phyloP scores from a whole-genome alignment of 1,139 yeast genomes.

The Saccharomyces hybrid region DNA sequence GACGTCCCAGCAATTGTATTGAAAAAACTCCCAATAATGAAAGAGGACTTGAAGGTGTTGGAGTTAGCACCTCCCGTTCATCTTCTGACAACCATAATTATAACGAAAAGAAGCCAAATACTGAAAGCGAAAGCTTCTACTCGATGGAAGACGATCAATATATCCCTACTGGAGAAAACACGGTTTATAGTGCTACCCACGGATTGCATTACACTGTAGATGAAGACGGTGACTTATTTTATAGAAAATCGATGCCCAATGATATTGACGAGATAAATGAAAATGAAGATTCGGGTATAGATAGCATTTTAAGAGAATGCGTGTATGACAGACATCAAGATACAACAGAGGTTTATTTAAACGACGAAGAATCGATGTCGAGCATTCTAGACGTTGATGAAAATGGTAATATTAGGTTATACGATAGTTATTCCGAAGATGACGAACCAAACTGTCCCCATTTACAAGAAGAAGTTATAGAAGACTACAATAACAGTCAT shows the following conservation, averaged over 20 bases:
- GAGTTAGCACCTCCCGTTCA: not conserved
- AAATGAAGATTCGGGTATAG: slow-evolving; percentile 3
- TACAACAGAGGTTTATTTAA: not conserved
- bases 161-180: slow-evolving; percentile 15
- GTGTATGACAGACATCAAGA: not conserved
- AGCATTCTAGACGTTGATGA: slow-evolving; percentile 18
- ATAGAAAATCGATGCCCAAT: slow-evolving; percentile 8
- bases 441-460: slow-evolving; percentile 6
- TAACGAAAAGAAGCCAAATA: not conserved
- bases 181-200: slow-evolving; percentile 17
- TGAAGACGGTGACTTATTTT: slow-evolving; percentile 22
- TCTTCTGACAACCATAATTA: not conserved
- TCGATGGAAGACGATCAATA: not conserved
- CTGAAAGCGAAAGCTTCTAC: not conserved
- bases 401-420: slow-evolving; percentile 11
- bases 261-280: slow-evolving; percentile 1
- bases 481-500: slow-evolving; percentile 17
- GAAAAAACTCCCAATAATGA: not conserved
- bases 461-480: slow-evolving; percentile 16
- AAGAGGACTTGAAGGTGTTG: not conserved
- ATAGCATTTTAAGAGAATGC: not conserved
- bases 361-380: slow-evolving; percentile 6
- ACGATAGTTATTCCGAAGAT: slow-evolving; percentile 4
- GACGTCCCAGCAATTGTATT: not conserved
- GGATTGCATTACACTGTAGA: slow-evolving; percentile 21